Base-by-base conservation (phyloP, 441 rosid genomes). In the Mallotus repandus region DNA sequence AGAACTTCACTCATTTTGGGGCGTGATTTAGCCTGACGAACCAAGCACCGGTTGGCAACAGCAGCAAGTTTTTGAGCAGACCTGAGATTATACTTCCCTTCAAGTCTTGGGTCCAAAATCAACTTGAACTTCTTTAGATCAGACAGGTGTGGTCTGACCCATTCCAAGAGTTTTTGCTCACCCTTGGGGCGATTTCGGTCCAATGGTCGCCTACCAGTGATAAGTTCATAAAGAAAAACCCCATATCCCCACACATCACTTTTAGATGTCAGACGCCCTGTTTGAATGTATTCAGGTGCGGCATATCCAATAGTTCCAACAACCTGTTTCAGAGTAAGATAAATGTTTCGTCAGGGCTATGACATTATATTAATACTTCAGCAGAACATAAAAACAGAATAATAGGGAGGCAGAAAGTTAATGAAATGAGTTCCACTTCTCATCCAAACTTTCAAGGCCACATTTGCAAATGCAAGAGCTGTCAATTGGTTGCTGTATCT, bases 251-350 rank as follows among this genome's bases (percentile, higher is more conserved):
- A 94, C 19, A 89, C 96, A 63, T 94, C 99, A 38, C 97, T 92
- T 83, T 94, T 94, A 29, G 87, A 76, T 13, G 98, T 71, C 48
- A 71, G 75, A 18, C 66, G 81, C 80, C 98, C 97, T 2, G 98
- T 94, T 53, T 91, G 92, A 48, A 94, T 87, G 77, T 94, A 94
- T 73, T 94, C 98, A 2, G 97, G 98, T 60, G 97, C 97, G 66
- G 97, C 97, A 35, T 94, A 94, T 74, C 98, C 98, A 7, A 82
- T 76, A 25, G 97, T 94, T 50, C 98, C 98, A 83, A 92, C 94
- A n/a, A 94, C 88, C 61, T 93, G 81, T 61, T 69, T 32, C 8
- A 10, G 43, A 41, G 74, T 56, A 58, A 64, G 49, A 70, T 21
- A 60, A 69, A 32, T 60, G 54, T 45, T 68, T 46, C 50, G 18